A percentile compares a stretch with the other conserved stretches of the same genome.
Conservation (phyloP, 352 stramenopile genomes). For the Pythium angustatum region DNA sequence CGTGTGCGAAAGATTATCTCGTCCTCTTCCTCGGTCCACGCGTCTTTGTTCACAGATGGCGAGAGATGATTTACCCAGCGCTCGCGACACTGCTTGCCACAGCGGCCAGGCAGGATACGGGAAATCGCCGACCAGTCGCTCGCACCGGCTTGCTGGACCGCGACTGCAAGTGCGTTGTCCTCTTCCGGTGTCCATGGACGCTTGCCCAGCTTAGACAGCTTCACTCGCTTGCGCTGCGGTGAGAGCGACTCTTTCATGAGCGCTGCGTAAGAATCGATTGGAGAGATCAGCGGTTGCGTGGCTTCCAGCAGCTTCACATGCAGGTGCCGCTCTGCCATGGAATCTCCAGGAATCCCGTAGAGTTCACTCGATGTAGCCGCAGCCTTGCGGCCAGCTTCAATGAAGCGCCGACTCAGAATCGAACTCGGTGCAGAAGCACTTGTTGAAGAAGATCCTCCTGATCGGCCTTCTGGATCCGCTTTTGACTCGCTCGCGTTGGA, state of each 20-base stretch:
- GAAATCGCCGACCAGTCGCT: slow-evolving; percentile 95
- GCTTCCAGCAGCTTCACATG: slow-evolving; percentile 35
- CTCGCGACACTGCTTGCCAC: slow-evolving; percentile 96
- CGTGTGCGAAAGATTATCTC: slow-evolving; percentile 78
- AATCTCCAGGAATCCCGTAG: not conserved
- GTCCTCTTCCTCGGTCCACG: slow-evolving; percentile 94
- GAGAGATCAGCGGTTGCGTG: slow-evolving; percentile 30
- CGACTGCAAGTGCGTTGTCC: slow-evolving; percentile 54
- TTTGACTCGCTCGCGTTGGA: not conserved
- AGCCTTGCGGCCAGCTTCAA: slow-evolving; percentile 16
- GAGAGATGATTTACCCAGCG: slow-evolving; percentile 97
- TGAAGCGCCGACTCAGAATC: slow-evolving; percentile 28
- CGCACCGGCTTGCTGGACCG: slow-evolving; percentile 54
- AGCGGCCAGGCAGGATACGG: slow-evolving; percentile 88
- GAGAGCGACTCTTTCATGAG: slow-evolving; percentile 52
- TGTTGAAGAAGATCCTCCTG: not conserved
- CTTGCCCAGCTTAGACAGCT: slow-evolving; percentile 67
- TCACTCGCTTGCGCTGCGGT: slow-evolving; percentile 61
- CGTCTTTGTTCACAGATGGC: slow-evolving; percentile 93
- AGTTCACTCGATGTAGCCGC: not conserved
- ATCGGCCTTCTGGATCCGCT: not conserved
- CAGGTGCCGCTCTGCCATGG: slow-evolving; percentile 29
- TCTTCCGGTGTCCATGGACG: slow-evolving; percentile 64
- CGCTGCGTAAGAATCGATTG: slow-evolving; percentile 35
- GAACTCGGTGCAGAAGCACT: slow-evolving; percentile 1